Evolutionary conservation across 345 rosid species (phyloP), one percentile per base, ranked within the genome.

Genomic region (Aegle marmelos): DNA sequence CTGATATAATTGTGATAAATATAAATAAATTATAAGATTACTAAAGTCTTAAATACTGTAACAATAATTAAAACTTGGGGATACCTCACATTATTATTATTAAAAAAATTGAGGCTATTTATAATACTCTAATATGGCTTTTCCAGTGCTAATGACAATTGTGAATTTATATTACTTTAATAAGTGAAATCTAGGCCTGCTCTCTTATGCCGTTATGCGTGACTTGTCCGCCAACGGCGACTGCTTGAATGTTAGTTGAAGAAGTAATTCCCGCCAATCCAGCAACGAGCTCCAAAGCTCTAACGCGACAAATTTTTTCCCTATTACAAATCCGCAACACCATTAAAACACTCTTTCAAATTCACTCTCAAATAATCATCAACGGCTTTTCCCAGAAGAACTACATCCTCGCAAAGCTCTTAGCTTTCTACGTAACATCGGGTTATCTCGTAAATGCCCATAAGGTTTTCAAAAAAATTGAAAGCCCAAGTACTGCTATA

Each of bases 341-440:
- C 77, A 25, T 71, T 4, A 56, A 62, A 50, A 39, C 22, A 13
- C 73, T 83, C 63, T 3, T 80, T 59, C 78, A 87, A 75, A 74
- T 87, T 64, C 86, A 87, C 75, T 11, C 85, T 50, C 88, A 84
- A 67, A 79, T 84, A 30, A 8, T 81, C 68, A 21, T 68, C 31
- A 77, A 81, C 61, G 88, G 82, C 16, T 81, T 83, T 81, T 63
- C 83, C 71, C 85, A 61, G 30, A 85, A 85, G 68, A 83, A 71
- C 56, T 82, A 50, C 75, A 54, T 87, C 67, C 78, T 87, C 37
- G 82, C 50, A 33, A 80, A 80, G 81, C 74, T 87, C 24, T 67
- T 87, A 10, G 72, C 88, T 24, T 61, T 82, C 85, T 84, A 83
- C 77, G 33, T 72, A 41, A 70, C 79, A 41, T 72, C 77, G 45